Conservation (phyloP, 1,284 basidiomycete genomes). For the Puccinia horiana region DNA sequence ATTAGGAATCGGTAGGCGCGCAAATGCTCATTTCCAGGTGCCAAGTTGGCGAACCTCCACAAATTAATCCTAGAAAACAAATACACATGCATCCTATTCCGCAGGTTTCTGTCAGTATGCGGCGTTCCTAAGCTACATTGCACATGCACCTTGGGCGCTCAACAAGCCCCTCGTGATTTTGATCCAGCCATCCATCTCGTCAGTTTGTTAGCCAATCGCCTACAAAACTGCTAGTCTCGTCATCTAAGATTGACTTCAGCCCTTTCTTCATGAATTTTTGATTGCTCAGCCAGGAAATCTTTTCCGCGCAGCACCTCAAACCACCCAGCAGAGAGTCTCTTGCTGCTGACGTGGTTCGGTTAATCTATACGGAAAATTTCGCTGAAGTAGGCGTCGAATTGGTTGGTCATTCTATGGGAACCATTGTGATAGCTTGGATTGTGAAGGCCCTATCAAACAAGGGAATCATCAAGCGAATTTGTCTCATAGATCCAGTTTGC, state of each 20-base stretch:
- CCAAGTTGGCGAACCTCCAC: not conserved
- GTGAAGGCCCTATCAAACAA: slow-evolving; percentile 54
- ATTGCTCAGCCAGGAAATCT: slow-evolving; percentile 52
- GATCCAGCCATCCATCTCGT: slow-evolving; percentile 55
- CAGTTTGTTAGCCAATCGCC: not conserved
- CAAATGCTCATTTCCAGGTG: not conserved
- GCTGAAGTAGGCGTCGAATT: slow-evolving; percentile 52
- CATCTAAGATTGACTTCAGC: not conserved
- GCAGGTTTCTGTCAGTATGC: slow-evolving; percentile 36
- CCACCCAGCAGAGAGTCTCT: slow-evolving; percentile 55
- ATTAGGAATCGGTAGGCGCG: slow-evolving; percentile 31
- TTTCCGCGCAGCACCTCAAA: slow-evolving; percentile 53
- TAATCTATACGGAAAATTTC: slow-evolving; percentile 52
- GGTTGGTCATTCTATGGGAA: slow-evolving; percentile 57
- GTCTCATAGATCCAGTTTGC: slow-evolving; percentile 53
- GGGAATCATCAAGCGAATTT: slow-evolving; percentile 44
- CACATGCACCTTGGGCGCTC: slow-evolving; percentile 38
- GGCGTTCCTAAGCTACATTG: slow-evolving; percentile 22
- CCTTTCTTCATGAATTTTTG: not conserved
- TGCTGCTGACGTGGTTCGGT: slow-evolving; percentile 51
- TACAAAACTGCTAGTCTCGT: not conserved
- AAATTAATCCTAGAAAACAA: not conserved
- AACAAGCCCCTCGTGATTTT: slow-evolving; percentile 55
- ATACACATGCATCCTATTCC: not conserved
- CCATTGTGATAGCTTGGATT: slow-evolving; percentile 55